Conservation (phyloP, 1,284 basidiomycete species). For the Cutaneotrichosporon sp. region DNA sequence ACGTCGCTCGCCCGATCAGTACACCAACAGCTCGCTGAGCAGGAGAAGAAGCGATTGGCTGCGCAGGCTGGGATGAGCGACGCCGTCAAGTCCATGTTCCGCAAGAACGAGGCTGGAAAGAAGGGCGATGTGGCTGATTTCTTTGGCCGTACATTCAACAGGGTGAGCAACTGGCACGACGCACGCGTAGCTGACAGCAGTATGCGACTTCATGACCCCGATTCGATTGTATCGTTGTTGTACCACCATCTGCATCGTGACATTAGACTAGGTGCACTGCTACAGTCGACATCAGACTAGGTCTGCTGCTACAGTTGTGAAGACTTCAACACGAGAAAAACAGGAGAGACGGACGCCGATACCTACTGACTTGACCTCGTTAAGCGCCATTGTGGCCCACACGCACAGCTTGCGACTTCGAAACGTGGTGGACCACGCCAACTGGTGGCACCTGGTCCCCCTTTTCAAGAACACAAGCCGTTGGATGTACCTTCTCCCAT, state of each 20-base stretch:
- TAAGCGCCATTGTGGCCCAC: no score
- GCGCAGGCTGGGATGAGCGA: slow-evolving; percentile 48
- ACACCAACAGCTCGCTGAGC: slow-evolving; percentile 43
- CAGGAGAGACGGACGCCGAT: no score
- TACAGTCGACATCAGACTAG: no score
- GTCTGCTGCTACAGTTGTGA: no score
- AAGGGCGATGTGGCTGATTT: slow-evolving; percentile 40
- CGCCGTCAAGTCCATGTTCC: slow-evolving; percentile 48
- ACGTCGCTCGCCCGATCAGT: slow-evolving; percentile 28
- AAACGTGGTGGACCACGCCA: no score
- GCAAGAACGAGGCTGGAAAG: slow-evolving; percentile 24
- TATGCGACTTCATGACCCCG: slow-evolving; percentile 14
- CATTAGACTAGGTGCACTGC: neutral
- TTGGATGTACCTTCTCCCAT: neutral
- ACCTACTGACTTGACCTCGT: no score
- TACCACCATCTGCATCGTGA: neutral
- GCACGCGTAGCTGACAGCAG: slow-evolving; percentile 11
- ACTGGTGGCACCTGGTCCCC: no score
- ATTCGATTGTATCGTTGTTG: neutral
- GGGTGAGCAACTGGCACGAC: slow-evolving; percentile 34
- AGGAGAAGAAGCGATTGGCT: slow-evolving; percentile 44
- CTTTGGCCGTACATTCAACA: slow-evolving; percentile 48
- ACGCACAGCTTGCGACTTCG: no score
- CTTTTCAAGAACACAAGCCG: neutral
- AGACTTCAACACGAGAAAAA: no score